Evolutionary conservation across 2,329 filamentous ascomycete genomes (phyloP), one percentile per base, ranked within the genome.

Genomic region (Plectosphaerella sp.): DNA sequence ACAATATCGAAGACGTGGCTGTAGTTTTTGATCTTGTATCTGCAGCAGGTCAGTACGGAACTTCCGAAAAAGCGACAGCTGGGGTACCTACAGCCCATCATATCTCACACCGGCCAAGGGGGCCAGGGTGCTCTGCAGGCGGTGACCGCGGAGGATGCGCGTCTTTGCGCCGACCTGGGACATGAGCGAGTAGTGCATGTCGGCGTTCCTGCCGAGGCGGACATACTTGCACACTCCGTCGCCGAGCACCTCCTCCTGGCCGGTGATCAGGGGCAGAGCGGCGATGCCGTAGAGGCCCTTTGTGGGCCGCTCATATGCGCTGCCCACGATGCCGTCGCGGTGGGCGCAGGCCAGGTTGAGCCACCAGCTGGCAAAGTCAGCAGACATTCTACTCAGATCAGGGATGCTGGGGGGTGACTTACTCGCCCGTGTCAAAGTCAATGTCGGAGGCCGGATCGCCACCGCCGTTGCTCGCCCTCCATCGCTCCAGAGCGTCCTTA

Each of bases 41-140:
- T 82, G 28, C 6, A 1, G 1, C 22, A 2, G 15, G 36, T 52
- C 20, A 55, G 50, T 18, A 10, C 8, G 6, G 6, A 12, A 12
- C 14, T n/a, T n/a, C 42, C 10, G 10, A 36, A 18, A 18, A 9
- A 14, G 15, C 1, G 25, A 25, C 2, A 22, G 22, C 22, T 22
- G 22, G 3, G n/a, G 7, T 20, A 68, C 78, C 64, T 66, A 83
- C 78, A 82, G 57, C 48, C 81, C 81, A 59, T 84, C 81, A 55
- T 83, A 84, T 54, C 81, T 69, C 25, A 84, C 60, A 2, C 81
- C 81, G 2, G 69, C 76, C 36, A 62, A 60, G 1, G 81, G 81
- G 4, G 80, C 78, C 52, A 76, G 70, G 2, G 72, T 67, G 51
- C 80, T 83, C 55, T 72, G 72, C 18, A 84, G 67, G 33, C 63